Evolutionary conservation across 1,139 yeast species (phyloP).

Genomic region (Diutina neorugosa): DNA sequence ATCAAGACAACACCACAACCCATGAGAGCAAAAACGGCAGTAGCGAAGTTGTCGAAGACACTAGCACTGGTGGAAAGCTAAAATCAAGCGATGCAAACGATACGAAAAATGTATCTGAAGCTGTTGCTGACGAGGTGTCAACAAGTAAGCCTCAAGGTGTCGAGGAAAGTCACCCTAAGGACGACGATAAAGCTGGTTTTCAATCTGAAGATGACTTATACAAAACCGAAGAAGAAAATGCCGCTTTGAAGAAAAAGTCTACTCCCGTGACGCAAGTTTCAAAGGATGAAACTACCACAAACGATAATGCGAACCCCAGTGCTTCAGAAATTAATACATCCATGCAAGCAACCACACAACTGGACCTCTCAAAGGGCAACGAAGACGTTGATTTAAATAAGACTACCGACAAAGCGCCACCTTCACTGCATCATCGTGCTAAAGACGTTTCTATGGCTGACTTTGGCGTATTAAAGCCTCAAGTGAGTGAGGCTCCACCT

Average conservation of each 20-base stretch:
- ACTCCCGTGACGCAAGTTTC: neutral
- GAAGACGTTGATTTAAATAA: neutral
- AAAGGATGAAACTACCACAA: neutral
- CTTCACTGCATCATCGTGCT: neutral
- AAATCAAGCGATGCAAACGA: neutral
- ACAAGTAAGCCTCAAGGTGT: neutral
- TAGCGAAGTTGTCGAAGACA: neutral
- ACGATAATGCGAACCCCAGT: neutral
- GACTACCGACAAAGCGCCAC: neutral
- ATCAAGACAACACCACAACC: neutral
- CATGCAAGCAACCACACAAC: neutral
- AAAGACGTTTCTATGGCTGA: neutral
- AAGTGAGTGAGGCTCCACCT: neutral
- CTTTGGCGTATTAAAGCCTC: neutral
- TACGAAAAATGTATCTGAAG: neutral
- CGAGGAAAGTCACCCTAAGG: neutral
- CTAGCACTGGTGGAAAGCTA: neutral
- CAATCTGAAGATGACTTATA: neutral
- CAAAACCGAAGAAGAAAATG: neutral
- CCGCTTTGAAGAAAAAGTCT: neutral
- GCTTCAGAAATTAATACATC: neutral
- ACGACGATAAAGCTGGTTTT: no score
- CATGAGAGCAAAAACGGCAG: neutral
- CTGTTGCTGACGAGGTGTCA: neutral
- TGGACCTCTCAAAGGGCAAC: neutral